phyloP scores from a whole-genome alignment of 192 early-diverging fungal species.

The Podila clonocystis region DNA sequence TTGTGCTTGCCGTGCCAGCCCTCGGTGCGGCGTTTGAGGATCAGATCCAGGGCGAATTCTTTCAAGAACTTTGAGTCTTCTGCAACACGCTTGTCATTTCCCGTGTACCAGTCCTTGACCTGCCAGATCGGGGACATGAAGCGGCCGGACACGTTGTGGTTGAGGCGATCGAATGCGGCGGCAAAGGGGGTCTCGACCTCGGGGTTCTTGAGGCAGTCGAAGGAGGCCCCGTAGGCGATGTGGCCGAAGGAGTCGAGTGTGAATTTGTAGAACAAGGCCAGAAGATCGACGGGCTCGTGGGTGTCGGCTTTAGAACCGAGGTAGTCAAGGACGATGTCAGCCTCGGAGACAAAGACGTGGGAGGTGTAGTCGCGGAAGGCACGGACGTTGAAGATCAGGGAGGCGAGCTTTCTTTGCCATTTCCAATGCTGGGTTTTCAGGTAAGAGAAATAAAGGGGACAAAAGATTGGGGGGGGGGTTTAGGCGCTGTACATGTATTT shows the following conservation, averaged over 20 bases:
- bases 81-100: slow-evolving; percentile 2
- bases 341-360: slow-evolving; percentile 30
- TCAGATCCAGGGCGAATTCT: slow-evolving; percentile 46
- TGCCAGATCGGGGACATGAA: slow-evolving; percentile 39
- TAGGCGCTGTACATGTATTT: no score
- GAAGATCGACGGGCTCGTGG: slow-evolving; percentile 51
- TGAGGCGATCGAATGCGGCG: slow-evolving; percentile 62
- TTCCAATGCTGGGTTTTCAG: no score
- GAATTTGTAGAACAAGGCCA: slow-evolving; percentile 57
- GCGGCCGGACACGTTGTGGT: slow-evolving; percentile 39
- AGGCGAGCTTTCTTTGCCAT: slow-evolving; percentile 52
- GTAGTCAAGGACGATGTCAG: slow-evolving; percentile 26
- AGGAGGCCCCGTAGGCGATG: slow-evolving; percentile 49
- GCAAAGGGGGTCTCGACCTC: slow-evolving; percentile 55
- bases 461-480: no score
- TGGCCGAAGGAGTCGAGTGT: slow-evolving; percentile 52
- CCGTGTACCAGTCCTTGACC: slow-evolving; percentile 24
- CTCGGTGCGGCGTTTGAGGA: slow-evolving; percentile 28
- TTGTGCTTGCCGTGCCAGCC: slow-evolving; percentile 10
- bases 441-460: neutral
- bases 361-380: slow-evolving; percentile 51
- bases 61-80: slow-evolving; percentile 25
- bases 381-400: slow-evolving; percentile 54
- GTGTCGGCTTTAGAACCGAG: slow-evolving; percentile 24
- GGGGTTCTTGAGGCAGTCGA: slow-evolving; percentile 42